Evolutionary conservation across 768 basidiomycete species (phyloP).

Genomic region (Boletus fagicola): DNA sequence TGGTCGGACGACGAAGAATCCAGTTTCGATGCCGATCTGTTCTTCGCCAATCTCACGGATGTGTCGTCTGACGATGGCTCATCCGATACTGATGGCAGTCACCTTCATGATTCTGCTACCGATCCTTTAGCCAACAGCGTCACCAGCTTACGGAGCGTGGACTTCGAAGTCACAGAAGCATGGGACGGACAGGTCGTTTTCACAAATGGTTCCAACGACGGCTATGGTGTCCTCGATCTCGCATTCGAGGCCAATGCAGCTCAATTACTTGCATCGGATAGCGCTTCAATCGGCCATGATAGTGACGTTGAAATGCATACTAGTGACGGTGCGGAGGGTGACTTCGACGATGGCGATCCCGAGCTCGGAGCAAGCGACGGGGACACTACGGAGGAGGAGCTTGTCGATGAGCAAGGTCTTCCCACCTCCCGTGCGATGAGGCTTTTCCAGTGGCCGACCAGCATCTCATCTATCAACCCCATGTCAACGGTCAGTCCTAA

Average conservation of each 20-base stretch:
- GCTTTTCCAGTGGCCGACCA: slow-evolving; percentile 64
- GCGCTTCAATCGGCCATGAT: slow-evolving; percentile 47
- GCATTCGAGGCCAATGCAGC: slow-evolving; percentile 68
- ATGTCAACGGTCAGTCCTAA: slow-evolving; percentile 68
- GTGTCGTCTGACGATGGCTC: slow-evolving; percentile 38
- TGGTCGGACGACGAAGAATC: slow-evolving; percentile 82
- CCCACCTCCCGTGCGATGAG: slow-evolving; percentile 76
- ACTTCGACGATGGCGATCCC: slow-evolving; percentile 44
- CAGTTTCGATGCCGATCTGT: slow-evolving; percentile 78
- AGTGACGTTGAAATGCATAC: slow-evolving; percentile 51
- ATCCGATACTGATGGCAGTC: slow-evolving; percentile 46
- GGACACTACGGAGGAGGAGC: slow-evolving; percentile 81
- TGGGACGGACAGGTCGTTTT: slow-evolving; percentile 79
- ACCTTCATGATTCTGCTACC: slow-evolving; percentile 37
- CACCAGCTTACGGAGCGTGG: slow-evolving; percentile 36
- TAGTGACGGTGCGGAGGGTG: slow-evolving; percentile 33
- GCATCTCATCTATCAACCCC: slow-evolving; percentile 66
- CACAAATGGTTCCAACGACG: slow-evolving; percentile 59
- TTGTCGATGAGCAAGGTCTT: slow-evolving; percentile 70
- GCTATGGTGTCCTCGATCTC: slow-evolving; percentile 53
- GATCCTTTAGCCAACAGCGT: slow-evolving; percentile 27
- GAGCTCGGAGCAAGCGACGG: slow-evolving; percentile 58
- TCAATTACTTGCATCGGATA: slow-evolving; percentile 48
- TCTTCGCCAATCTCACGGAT: slow-evolving; percentile 77
- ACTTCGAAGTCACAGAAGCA: slow-evolving; percentile 64